Base-by-base conservation (phyloP, 176 grass and related monocot species). In the Areca catechu region DNA sequence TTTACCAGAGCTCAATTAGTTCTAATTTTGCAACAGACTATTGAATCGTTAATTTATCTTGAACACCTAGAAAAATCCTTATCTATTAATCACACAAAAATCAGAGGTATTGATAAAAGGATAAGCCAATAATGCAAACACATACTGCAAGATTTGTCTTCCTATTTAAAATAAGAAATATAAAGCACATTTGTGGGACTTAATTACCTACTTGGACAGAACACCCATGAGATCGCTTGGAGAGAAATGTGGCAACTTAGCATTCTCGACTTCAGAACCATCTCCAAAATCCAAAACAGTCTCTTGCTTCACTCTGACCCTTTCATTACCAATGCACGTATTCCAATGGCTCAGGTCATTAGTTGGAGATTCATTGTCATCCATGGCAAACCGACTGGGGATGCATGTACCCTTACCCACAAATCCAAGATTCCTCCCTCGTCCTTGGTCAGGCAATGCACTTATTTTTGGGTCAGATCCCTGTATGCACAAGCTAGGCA, bases 291-390 rank as follows among this genome's bases (percentile, higher is more conserved):
- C 53, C 53, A 19, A 55, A 20, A 20, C 4, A 55, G 53, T 19
- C 21, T 55, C 53, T 22, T 55, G 18, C 53, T 55, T 55, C 53
- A 55, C 53, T 55, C 53, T 55, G 21, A 20, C 53, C 21, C 18
- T 55, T 20, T 55, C 53, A 15, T 55, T 21, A 22, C 21, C 5
- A 7, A 55, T 21, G 53, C 53, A 55, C 2, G 4, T 55, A 19
- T 55, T 21, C 53, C 53, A 55, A 55, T 55, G 18, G 22, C 53
- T 20, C 4, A 3, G 53, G 53, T 21, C 12, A 14, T 21, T 55
- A 55, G 53, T 55, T 55, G 53, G 53, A 55, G 53, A 55, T 55
- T 55, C 53, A 55, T 10, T 22, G 7, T 55, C 53, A 55, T 55
- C 53, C 21, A 55, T 3, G 4, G 19, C 53, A 55, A 55, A 55